Conservation (phyloP, 257 asterid genomes). For the Misopates orontium region DNA sequence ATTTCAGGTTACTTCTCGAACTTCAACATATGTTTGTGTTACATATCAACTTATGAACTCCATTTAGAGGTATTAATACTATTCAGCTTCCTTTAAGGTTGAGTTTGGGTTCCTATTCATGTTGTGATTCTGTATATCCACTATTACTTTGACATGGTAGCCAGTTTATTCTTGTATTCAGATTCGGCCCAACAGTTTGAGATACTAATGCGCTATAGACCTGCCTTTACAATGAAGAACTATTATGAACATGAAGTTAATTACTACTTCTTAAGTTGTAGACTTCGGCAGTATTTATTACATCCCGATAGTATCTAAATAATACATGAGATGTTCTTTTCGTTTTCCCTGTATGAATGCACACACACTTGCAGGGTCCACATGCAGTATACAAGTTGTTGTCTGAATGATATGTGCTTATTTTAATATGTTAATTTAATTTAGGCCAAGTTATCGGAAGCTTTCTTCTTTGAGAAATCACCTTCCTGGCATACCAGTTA, state of each 20-base stretch:
- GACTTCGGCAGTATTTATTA: constrained; percentile 5
- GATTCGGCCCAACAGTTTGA: not conserved
- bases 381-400: not conserved
- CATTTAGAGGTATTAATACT: constrained; percentile 17
- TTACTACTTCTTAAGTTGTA: not conserved
- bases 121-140: not conserved
- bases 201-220: constrained; percentile 4
- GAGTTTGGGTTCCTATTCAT: not conserved
- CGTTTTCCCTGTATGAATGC: too few species aligned
- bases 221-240: constrained; percentile 4
- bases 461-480: constrained; percentile 75
- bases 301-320: not conserved
- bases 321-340: not conserved
- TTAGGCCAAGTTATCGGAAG: constrained; percentile 97
- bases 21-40: constrained; percentile 24
- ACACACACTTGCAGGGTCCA: too few species aligned
- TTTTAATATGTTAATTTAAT: constrained; percentile 28
- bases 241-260: not conserved
- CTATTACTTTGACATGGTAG: constrained; percentile 9
- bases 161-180: not conserved
- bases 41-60: constrained; percentile 11
- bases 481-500: constrained; percentile 70
- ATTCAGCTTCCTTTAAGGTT: constrained; percentile 1
- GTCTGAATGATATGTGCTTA: constrained; percentile 18
- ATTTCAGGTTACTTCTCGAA: constrained; percentile 69